phyloP scores from a whole-genome alignment of 1,284 basidiomycete species.

The Peniophora sp. region DNA sequence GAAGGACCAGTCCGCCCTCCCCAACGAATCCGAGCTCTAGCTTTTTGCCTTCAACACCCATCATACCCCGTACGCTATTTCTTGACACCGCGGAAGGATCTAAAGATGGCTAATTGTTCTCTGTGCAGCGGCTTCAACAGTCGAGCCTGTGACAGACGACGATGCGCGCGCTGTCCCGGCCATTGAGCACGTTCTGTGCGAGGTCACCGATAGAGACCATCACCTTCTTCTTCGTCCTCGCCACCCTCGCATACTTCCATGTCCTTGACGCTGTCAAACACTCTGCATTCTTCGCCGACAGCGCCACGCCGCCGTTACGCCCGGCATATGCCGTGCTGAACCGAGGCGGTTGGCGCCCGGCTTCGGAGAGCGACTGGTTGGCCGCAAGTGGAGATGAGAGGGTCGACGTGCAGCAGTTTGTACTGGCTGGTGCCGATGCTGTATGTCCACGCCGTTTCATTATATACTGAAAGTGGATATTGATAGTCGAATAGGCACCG shows the following conservation, averaged over 20 bases:
- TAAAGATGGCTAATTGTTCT: no score
- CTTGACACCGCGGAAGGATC: no score
- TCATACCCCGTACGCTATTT: no score
- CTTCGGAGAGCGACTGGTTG: slow-evolving; percentile 43
- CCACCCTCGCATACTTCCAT: slow-evolving; percentile 59
- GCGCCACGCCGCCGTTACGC: slow-evolving; percentile 36
- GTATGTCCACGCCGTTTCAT: slow-evolving; percentile 12
- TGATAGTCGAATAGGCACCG: neutral
- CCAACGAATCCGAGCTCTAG: no score
- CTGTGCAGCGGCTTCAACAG: no score
- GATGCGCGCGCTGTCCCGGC: slow-evolving; percentile 19
- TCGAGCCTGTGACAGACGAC: slow-evolving; percentile 2
- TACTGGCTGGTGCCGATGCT: slow-evolving; percentile 40
- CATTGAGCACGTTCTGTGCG: slow-evolving; percentile 15
- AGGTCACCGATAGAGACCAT: slow-evolving; percentile 39
- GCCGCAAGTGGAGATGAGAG: slow-evolving; percentile 27
- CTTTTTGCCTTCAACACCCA: no score
- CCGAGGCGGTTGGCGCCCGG: slow-evolving; percentile 47
- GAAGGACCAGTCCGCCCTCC: no score
- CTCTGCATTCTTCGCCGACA: slow-evolving; percentile 23
- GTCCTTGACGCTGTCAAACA: slow-evolving; percentile 49
- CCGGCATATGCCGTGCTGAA: slow-evolving; percentile 47
- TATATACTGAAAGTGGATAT: neutral
- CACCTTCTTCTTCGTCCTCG: slow-evolving; percentile 51
- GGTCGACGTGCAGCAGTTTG: slow-evolving; percentile 59